Evolutionary conservation across 2,329 filamentous ascomycete genomes (phyloP).

Genomic region (Xylariales sp.): DNA sequence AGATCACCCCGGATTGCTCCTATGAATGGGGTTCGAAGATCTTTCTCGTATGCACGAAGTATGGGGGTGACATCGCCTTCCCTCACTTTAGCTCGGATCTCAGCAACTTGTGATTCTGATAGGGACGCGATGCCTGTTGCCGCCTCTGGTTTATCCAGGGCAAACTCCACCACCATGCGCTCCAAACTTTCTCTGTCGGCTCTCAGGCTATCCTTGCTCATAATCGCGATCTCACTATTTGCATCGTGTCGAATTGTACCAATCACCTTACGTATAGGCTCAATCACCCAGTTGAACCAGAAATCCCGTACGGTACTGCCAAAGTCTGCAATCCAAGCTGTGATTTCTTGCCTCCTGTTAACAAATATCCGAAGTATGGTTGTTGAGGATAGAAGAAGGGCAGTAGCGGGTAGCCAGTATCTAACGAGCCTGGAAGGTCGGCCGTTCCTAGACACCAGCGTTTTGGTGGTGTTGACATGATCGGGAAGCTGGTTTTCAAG

Average conservation of each 20-base stretch:
- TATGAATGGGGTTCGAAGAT: constrained; percentile 74
- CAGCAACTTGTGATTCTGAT: constrained; percentile 64
- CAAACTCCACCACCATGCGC: constrained; percentile 97
- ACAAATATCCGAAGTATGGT: constrained; percentile 78
- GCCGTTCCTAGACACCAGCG: constrained; percentile 61
- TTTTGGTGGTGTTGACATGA: constrained; percentile 55
- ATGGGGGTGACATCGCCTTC: constrained; percentile 94
- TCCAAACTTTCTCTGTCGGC: constrained; percentile 90
- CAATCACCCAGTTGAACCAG: constrained; percentile 93
- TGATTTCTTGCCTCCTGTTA: constrained; percentile 70
- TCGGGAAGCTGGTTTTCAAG: constrained; percentile 64
- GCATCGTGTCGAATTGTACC: constrained; percentile 91
- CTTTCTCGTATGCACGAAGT: constrained; percentile 84
- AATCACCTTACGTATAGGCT: constrained; percentile 77
- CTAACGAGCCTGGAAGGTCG: constrained; percentile 71
- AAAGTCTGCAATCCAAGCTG: constrained; percentile 74
- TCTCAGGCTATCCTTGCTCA: constrained; percentile 88
- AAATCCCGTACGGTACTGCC: constrained; percentile 81
- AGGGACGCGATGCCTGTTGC: constrained; percentile 46
- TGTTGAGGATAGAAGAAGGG: constrained; percentile 75
- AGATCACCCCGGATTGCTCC: constrained; percentile 84
- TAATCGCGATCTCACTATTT: constrained; percentile 89
- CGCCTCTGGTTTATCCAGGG: constrained; percentile 71
- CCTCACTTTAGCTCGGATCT: constrained; percentile 74
- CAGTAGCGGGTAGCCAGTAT: constrained; percentile 79